Percentiles rank a stretch among this genome's conserved stretches.
Evolutionary conservation across 352 stramenopile genomes (phyloP).

Genomic region (Pseudoperonospora humuli): DNA sequence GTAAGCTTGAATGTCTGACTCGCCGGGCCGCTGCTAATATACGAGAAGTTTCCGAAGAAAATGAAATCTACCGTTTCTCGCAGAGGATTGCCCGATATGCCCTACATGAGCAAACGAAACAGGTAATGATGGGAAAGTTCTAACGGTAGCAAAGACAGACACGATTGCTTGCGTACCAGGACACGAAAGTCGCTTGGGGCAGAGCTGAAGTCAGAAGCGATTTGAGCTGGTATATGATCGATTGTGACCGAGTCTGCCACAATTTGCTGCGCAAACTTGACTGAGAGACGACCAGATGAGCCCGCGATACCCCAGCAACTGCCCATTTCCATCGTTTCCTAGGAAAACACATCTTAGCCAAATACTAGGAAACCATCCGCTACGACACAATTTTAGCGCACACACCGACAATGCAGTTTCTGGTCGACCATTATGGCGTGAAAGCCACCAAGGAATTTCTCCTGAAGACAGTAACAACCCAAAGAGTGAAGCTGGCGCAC

Average conservation of each 20-base stretch:
- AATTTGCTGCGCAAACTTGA: constrained; percentile 65
- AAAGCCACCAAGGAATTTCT: constrained; percentile 71
- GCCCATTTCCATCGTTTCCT: constrained; percentile 82
- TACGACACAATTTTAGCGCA: neutral
- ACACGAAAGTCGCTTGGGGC: constrained; percentile 61
- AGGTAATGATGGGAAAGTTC: constrained; percentile 2
- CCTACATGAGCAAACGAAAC: constrained; percentile 21
- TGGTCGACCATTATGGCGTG: constrained; percentile 57
- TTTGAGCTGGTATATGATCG: constrained; percentile 68
- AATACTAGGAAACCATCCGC: neutral
- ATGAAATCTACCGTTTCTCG: constrained; percentile 42
- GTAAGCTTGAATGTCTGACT: constrained; percentile 66
- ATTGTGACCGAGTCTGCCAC: constrained; percentile 61
- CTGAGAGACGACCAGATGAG: constrained; percentile 50
- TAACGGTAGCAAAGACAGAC: neutral
- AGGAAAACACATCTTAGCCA: no score
- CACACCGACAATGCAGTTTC: constrained; percentile 75
- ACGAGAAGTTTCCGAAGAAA: constrained; percentile 72
- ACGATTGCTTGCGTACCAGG: constrained; percentile 24
- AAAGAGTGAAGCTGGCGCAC: constrained; percentile 29
- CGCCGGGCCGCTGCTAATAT: constrained; percentile 34
- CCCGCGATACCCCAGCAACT: constrained; percentile 72
- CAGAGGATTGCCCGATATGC: constrained; percentile 33
- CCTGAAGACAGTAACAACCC: constrained; percentile 32
- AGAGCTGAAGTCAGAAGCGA: constrained; percentile 63